A percentile compares a stretch with the other conserved stretches of the same genome.
Conservation (phyloP, 129 eudicot species). For the Escallonia rubra region DNA sequence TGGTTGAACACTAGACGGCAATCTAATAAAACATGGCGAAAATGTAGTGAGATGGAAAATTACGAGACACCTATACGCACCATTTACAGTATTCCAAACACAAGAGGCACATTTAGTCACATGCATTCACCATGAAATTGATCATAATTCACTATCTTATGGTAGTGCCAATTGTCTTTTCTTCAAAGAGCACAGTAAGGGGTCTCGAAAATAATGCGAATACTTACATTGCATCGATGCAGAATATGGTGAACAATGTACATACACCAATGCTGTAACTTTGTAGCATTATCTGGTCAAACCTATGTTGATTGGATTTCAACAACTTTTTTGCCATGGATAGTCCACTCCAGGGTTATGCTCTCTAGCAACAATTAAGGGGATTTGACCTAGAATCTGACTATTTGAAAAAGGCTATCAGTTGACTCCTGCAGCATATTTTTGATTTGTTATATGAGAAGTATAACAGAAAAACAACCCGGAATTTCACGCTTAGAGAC, state of each 20-base stretch:
- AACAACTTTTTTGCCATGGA: background rate
- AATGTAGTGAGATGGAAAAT: too few species aligned
- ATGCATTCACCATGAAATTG: background rate
- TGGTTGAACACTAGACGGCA: too few species aligned
- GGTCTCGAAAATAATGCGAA: background rate
- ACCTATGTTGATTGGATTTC: background rate
- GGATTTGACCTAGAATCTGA: slow-evolving; percentile 7
- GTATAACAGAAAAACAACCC: background rate
- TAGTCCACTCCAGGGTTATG: background rate
- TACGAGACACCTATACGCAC: too few species aligned
- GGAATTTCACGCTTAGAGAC: background rate
- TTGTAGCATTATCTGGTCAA: background rate
- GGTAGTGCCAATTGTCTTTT: background rate
- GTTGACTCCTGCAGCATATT: background rate
- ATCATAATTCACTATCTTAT: background rate
- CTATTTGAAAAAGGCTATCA: background rate
- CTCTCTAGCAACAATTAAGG: background rate
- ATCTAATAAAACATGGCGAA: too few species aligned
- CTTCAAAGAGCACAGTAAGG: background rate
- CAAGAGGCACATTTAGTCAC: background rate
- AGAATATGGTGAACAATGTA: background rate
- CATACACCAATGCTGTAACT: background rate
- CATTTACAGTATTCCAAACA: too few species aligned
- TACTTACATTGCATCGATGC: slow-evolving; percentile 1
- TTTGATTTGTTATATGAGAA: background rate